A percentile compares a stretch with the other conserved stretches of the same genome.
phyloP scores from a whole-genome alignment of 345 rosid species.

The Eucalyptus melliodora region DNA sequence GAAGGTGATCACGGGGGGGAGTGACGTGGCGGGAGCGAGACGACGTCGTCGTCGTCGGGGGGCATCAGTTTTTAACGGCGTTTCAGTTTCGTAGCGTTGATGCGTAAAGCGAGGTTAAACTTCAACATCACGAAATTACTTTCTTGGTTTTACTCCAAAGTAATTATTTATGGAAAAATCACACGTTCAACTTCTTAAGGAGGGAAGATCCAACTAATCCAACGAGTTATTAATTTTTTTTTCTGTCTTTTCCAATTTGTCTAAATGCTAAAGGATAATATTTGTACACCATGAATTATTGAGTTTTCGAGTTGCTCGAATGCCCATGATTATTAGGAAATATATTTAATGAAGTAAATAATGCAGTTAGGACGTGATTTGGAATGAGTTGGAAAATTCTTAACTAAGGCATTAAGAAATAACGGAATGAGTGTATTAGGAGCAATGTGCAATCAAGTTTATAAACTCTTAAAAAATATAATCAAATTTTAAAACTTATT shows the following conservation, averaged over 20 bases:
- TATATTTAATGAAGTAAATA: background rate
- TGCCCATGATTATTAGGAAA: accelerated
- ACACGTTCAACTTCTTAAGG: background rate
- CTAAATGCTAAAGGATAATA: background rate
- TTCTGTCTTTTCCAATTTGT: background rate
- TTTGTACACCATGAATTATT: background rate
- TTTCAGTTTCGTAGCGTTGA: background rate
- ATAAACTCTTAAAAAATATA: too few relatives aligned
- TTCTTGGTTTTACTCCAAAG: background rate
- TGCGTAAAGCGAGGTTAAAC: background rate
- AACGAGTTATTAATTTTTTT: background rate
- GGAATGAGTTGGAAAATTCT: background rate
- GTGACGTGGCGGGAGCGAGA: background rate
- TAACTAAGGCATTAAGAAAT: background rate
- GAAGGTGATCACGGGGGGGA: background rate
- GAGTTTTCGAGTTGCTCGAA: accelerated
- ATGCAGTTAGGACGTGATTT: background rate
- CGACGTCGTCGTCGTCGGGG: background rate
- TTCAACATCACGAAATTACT: background rate
- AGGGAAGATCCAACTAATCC: background rate
- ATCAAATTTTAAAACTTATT: too few relatives aligned
- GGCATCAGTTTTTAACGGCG: background rate
- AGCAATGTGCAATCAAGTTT: too few relatives aligned
- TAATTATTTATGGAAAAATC: background rate
- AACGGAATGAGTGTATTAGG: background rate